Base-by-base conservation (phyloP, 345 rosid genomes). In the Eucalyptus marginata region DNA sequence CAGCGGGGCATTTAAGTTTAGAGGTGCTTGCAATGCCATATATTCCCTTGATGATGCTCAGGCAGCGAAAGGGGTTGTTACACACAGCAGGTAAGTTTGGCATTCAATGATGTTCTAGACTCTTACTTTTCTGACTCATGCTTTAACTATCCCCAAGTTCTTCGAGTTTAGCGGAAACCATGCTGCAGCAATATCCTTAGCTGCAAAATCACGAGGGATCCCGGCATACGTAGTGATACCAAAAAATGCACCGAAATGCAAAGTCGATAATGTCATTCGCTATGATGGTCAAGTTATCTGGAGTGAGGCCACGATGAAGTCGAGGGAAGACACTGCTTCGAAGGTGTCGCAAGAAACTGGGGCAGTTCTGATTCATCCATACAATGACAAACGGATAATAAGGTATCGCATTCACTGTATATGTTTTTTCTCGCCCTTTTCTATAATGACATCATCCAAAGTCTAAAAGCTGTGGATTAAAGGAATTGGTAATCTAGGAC, bases 111-210 rank as follows among this genome's bases (percentile, higher is more conserved):
- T 40, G 84, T 64, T 62, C 40, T 22, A 5, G 54, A 44, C 24
- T 12, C 10, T 87, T 54, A 22, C 40, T 87, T 87, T 66, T 17
- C 43, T 44, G 10, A 47, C 52, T 31, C 33, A 59, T 46, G 36
- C 40, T 49, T 87, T 64, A 22, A 47, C 49, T 87, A 66, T 44
- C 50, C 84, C 49, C 58, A 51, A 47, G 40, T n/a, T 51, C 59
- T 80, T 33, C 2, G 27, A 89, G 89, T 90, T 91, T 91, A 97
- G 98, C 87, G 99, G 99, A 43, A 96, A 96, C 92, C 99, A 97
- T 93, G 99, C 99, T 91, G 99, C 99, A 86, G 99, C 99, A 46
- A 93, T 97, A 93, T 90, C 99, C 54, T 92, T 97, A 94, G 99
- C 99, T 90, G 99, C 99, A 62, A 96, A 94, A 86, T 80, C 93